Conservation (phyloP, 805 yeast genomes). For the Kazachstania psychrophila region DNA sequence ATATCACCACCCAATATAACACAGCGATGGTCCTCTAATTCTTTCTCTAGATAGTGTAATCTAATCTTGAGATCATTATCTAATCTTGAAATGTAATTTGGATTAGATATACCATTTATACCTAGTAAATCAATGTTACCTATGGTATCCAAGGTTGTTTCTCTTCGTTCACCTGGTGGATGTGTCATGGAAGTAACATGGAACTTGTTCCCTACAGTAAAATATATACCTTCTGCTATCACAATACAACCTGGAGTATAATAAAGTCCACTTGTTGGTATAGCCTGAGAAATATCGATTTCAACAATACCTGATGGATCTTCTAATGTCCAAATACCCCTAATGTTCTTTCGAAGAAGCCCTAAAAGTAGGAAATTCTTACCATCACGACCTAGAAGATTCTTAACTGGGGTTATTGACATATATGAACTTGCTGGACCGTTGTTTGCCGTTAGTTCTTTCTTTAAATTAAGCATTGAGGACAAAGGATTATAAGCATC, state of each 20-base stretch:
- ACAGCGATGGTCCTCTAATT: constrained; percentile 46
- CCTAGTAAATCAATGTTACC: constrained; percentile 72
- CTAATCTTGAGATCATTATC: constrained; percentile 50
- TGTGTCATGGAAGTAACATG: constrained; percentile 71
- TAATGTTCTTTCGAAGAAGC: constrained; percentile 49
- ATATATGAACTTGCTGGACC: constrained; percentile 10
- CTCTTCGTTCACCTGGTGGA: constrained; percentile 80
- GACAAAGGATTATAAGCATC: constrained; percentile 30
- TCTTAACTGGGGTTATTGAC: constrained; percentile 65
- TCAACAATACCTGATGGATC: constrained; percentile 72
- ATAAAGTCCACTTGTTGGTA: constrained; percentile 55
- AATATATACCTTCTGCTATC: constrained; percentile 77
- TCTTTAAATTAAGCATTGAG: constrained; percentile 22
- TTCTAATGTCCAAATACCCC: constrained; percentile 67
- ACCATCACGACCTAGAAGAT: constrained; percentile 78
- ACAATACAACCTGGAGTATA: constrained; percentile 69
- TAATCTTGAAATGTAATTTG: constrained; percentile 41
- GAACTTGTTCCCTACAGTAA: constrained; percentile 56
- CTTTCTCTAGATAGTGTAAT: constrained; percentile 47
- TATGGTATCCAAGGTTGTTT: constrained; percentile 52
- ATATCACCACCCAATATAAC: constrained; percentile 70
- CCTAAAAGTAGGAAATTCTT: constrained; percentile 72
- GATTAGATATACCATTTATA: constrained; percentile 29
- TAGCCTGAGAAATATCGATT: constrained; percentile 53
- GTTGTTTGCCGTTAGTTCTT: constrained; percentile 12